phyloP scores from a whole-genome alignment of 1,284 basidiomycete genomes.

The Irpex sp. region DNA sequence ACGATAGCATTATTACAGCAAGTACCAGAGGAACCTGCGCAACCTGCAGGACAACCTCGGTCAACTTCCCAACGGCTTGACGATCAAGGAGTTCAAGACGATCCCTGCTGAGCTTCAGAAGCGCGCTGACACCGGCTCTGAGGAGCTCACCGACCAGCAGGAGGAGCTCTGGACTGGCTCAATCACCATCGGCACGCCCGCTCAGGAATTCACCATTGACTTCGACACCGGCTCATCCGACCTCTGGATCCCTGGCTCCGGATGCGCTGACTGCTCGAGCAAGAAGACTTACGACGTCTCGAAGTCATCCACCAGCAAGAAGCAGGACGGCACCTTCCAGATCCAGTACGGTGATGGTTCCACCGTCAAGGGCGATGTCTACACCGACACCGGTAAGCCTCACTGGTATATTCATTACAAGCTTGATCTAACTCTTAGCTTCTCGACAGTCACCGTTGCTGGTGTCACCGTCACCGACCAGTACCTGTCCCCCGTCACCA shows the following conservation, averaged over 20 bases:
- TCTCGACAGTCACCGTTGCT: conserved; percentile 19
- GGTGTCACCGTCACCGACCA: conserved; percentile 20
- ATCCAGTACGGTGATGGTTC: conserved; percentile 55
- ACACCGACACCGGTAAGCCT: conserved; percentile 38
- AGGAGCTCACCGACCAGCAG: not conserved
- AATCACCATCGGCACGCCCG: conserved; percentile 2
- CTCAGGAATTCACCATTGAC: conserved; percentile 8
- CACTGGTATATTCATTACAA: too few relatives aligned
- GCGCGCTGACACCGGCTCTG: not conserved
- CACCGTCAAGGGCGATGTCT: conserved; percentile 43
- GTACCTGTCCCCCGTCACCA: conserved; percentile 24
- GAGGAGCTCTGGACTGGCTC: not conserved
- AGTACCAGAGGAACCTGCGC: conserved; percentile 5
- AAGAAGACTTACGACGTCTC: conserved; percentile 25
- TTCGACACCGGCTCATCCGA: conserved; percentile 13
- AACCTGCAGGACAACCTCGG: conserved; percentile 1
- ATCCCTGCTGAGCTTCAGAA: not conserved
- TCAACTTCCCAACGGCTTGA: conserved; percentile 3
- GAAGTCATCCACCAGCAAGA: conserved; percentile 31
- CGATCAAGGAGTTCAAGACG: not conserved
- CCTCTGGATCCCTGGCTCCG: conserved; percentile 8
- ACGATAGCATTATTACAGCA: not conserved
- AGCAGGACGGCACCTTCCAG: conserved; percentile 31
- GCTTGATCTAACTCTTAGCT: not conserved
- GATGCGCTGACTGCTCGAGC: conserved; percentile 1